phyloP scores from a whole-genome alignment of 345 rosid species.

The Durio zibethinus region DNA sequence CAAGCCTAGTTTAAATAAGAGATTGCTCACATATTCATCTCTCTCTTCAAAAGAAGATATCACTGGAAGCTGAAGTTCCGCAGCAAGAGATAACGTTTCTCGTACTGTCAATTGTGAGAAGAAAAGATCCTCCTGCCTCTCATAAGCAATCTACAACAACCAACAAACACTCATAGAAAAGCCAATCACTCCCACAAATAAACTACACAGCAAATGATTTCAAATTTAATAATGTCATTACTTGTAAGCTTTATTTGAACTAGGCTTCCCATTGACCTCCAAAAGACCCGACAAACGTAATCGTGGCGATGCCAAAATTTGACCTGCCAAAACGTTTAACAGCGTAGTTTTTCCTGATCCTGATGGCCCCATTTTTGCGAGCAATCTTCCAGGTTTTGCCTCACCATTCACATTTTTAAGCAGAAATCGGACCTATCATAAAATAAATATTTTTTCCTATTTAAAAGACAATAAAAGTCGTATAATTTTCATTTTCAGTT shows the following conservation, averaged over 20 bases:
- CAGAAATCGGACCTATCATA: constrained; percentile 70
- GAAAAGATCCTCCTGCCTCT: constrained; percentile 94
- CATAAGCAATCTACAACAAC: constrained; percentile 68
- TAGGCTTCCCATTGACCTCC: constrained; percentile 76
- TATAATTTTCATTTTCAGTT: background rate
- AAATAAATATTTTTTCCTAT: constrained; percentile 1
- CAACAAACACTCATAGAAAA: constrained; percentile 18
- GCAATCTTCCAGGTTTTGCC: constrained; percentile 88
- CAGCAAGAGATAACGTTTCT: constrained; percentile 89
- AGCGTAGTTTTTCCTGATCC: constrained; percentile 98
- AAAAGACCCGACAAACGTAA: constrained; percentile 83
- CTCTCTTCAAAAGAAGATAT: constrained; percentile 67
- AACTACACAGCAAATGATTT: background rate
- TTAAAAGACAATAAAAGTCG: background rate
- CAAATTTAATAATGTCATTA: constrained; percentile 23
- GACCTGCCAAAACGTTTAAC: constrained; percentile 89
- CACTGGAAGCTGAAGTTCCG: constrained; percentile 85
- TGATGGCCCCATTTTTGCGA: constrained; percentile 96
- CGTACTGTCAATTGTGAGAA: constrained; percentile 94
- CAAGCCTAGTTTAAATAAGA: constrained; percentile 79
- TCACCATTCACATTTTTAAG: constrained; percentile 82
- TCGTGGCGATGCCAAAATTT: constrained; percentile 59
- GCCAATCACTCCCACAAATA: constrained; percentile 5
- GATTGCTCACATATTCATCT: constrained; percentile 71
- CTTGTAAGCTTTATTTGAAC: constrained; percentile 66